A percentile compares a stretch with the other conserved stretches of the same genome.
phyloP scores from a whole-genome alignment of 257 asterid genomes.

The Salvia hispanica region DNA sequence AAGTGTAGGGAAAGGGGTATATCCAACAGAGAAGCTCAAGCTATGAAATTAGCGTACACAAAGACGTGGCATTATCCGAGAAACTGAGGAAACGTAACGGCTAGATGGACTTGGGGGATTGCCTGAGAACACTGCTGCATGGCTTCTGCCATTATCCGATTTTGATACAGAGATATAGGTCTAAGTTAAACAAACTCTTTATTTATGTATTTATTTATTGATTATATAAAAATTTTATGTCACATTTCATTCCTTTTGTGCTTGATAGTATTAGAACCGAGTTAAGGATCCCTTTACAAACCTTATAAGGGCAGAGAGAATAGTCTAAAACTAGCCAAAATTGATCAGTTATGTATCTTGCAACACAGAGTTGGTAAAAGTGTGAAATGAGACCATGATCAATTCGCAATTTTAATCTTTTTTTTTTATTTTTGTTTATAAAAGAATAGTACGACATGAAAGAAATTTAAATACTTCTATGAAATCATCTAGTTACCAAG shows the following conservation, averaged over 20 bases:
- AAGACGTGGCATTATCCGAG: background rate
- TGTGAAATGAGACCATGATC: too few species aligned
- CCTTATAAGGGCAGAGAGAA: too few species aligned
- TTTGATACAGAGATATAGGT: conserved; percentile 6
- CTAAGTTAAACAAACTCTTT: background rate
- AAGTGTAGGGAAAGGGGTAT: conserved; percentile 45
- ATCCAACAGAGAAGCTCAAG: conserved; percentile 65
- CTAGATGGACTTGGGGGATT: background rate
- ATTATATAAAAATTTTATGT: too few species aligned
- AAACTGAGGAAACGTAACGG: background rate
- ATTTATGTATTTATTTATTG: background rate
- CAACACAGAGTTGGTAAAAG: too few species aligned
- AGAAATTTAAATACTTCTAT: background rate
- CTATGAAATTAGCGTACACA: conserved; percentile 37
- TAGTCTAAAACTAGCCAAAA: too few species aligned
- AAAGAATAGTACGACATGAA: background rate
- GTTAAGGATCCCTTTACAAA: too few species aligned
- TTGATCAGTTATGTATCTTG: too few species aligned
- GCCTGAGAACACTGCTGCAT: background rate
- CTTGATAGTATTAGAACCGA: too few species aligned
- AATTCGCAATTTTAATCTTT: background rate
- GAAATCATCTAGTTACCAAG: background rate
- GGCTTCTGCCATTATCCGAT: background rate
- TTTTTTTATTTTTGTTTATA: background rate
- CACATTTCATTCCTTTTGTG: too few species aligned